phyloP scores from a whole-genome alignment of 129 eudicot species.

The Ambrosia artemisiifolia region DNA sequence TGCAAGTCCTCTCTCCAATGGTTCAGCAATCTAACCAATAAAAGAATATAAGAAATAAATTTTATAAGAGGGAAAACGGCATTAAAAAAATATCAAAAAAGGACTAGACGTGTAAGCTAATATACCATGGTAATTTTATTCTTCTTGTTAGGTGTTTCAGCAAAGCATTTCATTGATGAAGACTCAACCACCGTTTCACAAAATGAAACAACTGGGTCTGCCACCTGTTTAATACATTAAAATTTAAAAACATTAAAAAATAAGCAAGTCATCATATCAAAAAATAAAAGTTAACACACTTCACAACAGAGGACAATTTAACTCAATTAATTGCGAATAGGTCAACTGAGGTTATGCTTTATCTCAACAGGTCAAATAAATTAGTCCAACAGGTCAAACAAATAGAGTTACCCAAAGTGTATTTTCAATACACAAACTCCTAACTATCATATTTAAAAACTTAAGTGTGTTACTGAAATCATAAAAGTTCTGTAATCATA shows the following conservation, averaged over 20 bases:
- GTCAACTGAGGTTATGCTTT: background rate
- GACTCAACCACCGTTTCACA: constrained; percentile 99
- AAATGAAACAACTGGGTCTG: constrained; percentile 97
- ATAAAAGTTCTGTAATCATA: background rate
- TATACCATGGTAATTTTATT: constrained; percentile 97
- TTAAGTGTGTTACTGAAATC: background rate
- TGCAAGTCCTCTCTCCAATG: constrained; percentile 98
- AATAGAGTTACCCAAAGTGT: background rate
- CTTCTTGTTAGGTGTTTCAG: constrained; percentile 99
- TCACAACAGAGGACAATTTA: background rate
- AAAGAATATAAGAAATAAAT: background rate
- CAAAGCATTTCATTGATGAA: constrained; percentile 97
- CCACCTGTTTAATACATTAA: constrained; percentile 53
- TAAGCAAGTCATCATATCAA: background rate
- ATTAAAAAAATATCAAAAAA: background rate
- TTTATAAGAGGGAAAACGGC: background rate
- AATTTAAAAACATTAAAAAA: background rate
- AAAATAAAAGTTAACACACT: background rate
- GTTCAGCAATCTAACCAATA: constrained; percentile 81
- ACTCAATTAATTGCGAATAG: background rate
- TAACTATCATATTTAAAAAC: background rate
- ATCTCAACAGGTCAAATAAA: background rate
- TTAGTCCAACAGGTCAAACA: background rate
- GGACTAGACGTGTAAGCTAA: background rate
- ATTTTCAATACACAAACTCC: background rate